Percentiles rank a stretch among this genome's conserved stretches.
These are phyloP conservation scores for Endotrypanum monterogeii DNA, from an alignment of 208 protist species.

Conservation along the genomic window DNA sequence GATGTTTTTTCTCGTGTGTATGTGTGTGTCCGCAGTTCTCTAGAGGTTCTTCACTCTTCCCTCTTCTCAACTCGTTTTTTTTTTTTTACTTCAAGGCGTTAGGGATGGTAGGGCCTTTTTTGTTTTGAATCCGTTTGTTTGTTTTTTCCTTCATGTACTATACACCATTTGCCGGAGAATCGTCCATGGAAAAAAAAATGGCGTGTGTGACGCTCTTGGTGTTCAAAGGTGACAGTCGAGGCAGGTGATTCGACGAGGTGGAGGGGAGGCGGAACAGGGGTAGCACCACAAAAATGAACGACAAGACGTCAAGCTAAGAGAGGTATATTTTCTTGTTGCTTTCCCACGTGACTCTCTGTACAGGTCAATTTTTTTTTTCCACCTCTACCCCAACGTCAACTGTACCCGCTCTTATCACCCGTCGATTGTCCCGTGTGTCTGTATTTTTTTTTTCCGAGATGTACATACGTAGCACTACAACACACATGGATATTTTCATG, in stretches of 20 bases:
- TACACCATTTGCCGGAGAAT: neutral
- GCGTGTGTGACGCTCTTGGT: neutral
- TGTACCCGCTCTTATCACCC: neutral
- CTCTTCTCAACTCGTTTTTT: neutral
- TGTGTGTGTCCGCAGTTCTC: neutral
- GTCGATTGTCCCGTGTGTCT: neutral
- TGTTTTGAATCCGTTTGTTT: neutral
- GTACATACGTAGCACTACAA: neutral
- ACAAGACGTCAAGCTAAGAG: neutral
- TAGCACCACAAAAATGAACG: neutral
- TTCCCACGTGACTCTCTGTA: neutral
- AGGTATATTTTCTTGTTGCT: neutral
- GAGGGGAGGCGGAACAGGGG: too few species aligned
- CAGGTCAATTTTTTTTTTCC: neutral
- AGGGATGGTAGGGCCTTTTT: too few species aligned
- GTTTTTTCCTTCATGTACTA: neutral
- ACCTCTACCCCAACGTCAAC: neutral
- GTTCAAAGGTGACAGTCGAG: neutral
- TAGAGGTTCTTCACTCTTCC: neutral
- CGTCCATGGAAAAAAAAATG: neutral
- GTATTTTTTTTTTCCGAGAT: neutral
- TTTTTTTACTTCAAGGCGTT: neutral
- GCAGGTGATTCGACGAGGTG: too few species aligned
- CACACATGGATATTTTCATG: neutral
- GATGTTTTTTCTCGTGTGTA: neutral